Percentiles rank a stretch among this genome's conserved stretches.
Conservation (phyloP, 2,329 filamentous ascomycete genomes). For the Aspergillus terreus region DNA sequence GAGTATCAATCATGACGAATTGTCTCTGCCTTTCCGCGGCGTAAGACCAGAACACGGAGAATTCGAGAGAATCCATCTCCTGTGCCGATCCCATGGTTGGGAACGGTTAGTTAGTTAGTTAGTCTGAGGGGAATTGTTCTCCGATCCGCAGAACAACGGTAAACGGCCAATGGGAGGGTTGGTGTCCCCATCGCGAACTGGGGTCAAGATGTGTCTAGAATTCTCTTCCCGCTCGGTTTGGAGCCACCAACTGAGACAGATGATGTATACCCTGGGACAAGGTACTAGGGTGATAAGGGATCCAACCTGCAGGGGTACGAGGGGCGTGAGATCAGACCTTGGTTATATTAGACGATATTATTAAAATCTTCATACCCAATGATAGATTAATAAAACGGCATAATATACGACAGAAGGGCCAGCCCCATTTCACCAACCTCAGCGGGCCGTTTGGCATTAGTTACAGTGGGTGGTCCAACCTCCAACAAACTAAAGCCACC, state of each 20-base stretch:
- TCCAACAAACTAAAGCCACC: constrained; percentile 5
- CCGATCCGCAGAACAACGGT: constrained; percentile 1
- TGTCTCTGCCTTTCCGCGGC: no score
- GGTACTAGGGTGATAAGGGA: neutral
- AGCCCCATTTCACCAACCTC: constrained; percentile 4
- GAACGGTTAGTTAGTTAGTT: neutral
- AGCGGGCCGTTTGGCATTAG: constrained; percentile 7
- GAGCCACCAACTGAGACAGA: constrained; percentile 11
- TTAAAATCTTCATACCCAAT: no score
- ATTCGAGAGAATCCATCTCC: no score
- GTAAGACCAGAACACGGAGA: no score
- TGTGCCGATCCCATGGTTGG: neutral
- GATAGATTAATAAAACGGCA: neutral
- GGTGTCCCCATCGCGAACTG: constrained; percentile 3
- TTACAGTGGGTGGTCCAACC: constrained; percentile 14
- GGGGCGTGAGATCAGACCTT: no score
- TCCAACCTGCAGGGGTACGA: no score
- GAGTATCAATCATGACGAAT: no score
- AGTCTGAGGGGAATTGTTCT: neutral
- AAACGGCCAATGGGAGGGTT: neutral
- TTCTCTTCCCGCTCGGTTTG: constrained; percentile 9
- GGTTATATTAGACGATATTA: no score
- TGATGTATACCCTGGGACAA: constrained; percentile 7
- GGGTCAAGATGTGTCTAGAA: constrained; percentile 14
- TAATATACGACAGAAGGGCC: neutral